Percentiles rank a stretch among this genome's conserved stretches.
These are phyloP conservation scores for Rhinocladiella similis DNA, from an alignment of 2,329 filamentous ascomycete species.

Conservation along the genomic window DNA sequence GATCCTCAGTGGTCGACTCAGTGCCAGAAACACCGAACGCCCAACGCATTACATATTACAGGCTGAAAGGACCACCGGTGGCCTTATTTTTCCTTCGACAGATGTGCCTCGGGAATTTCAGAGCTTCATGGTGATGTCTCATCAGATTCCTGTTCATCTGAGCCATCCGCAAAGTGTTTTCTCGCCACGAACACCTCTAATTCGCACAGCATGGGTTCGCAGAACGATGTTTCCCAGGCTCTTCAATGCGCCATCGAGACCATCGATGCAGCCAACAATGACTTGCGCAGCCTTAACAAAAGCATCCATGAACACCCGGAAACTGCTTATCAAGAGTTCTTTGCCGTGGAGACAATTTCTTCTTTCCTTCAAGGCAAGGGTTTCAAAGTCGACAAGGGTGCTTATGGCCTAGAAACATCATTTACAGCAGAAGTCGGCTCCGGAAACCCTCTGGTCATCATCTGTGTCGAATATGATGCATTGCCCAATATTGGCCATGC, in stretches of 20 bases:
- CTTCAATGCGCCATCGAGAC: not conserved
- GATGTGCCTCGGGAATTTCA: no score
- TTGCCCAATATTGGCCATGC: conserved; percentile 43
- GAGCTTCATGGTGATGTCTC: no score
- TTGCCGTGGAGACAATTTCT: conserved; percentile 35
- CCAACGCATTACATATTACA: no score
- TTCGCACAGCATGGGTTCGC: not conserved
- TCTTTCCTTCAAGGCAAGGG: conserved; percentile 3
- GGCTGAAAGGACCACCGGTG: no score
- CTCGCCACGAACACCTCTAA: not conserved
- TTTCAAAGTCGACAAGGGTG: conserved; percentile 44
- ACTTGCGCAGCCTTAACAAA: conserved; percentile 1
- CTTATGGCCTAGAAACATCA: conserved; percentile 54
- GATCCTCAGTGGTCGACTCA: no score
- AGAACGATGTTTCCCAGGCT: not conserved
- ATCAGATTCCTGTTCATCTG: no score
- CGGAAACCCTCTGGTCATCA: conserved; percentile 37
- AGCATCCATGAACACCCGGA: conserved; percentile 52
- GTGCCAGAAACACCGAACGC: no score
- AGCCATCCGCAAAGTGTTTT: no score
- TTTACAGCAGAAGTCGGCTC: conserved; percentile 50
- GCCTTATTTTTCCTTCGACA: no score
- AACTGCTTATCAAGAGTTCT: conserved; percentile 52
- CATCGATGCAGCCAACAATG: not conserved
- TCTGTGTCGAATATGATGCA: conserved; percentile 46